Base-by-base conservation (phyloP, 2,329 filamentous ascomycete species). In the Hawksworthiomyces lignivorus region DNA sequence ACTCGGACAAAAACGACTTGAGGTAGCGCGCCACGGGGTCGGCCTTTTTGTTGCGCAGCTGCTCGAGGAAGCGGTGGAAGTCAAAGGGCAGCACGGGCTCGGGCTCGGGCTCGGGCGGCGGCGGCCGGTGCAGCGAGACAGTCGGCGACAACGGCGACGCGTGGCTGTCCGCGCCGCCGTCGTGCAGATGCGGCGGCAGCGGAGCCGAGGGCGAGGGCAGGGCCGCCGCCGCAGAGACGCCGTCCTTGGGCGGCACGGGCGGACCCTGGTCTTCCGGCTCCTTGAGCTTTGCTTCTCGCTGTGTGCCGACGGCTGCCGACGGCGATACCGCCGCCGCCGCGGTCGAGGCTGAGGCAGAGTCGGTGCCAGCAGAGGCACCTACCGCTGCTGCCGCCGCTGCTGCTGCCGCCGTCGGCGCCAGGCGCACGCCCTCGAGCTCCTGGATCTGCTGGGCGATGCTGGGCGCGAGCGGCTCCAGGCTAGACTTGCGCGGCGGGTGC, bases 11-110 rank as follows among this genome's bases (percentile, higher is more conserved):
- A 55, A 98, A 98, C 0, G 92, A 97, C 50, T 94, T 86, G 34
- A 98, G 72, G 57, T 96, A 98, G 50, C 90, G 84, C 5, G 94
- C 94, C 3, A 98, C 90, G 1, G 94, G 92, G 55, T 98, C 94
- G n/a, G 92, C 94, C 44, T 94, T 95, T 51, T 90, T 87, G 63
- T 98, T 92, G 46, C 92, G 83, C 24, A 98, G 70, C 62, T 98
- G 92, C 60, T 97, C 92, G 35, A 98, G 69, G 58, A 98, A 98
- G 14, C 92, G 80, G 62, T 98, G 92, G 54, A 98, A 98, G 63
- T 98, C 92, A 54, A 98, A 98, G 0, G 89, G 87, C 21, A 94
- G 75, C 34, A 84, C 75, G 7, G 89, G 83, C 58, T 97, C 92
- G 0, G 85, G 84, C 45, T 83, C 79, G 0, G 79, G 79, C 45